phyloP scores from a whole-genome alignment of 2,329 filamentous ascomycete species.

The Xylaria arbuscula region DNA sequence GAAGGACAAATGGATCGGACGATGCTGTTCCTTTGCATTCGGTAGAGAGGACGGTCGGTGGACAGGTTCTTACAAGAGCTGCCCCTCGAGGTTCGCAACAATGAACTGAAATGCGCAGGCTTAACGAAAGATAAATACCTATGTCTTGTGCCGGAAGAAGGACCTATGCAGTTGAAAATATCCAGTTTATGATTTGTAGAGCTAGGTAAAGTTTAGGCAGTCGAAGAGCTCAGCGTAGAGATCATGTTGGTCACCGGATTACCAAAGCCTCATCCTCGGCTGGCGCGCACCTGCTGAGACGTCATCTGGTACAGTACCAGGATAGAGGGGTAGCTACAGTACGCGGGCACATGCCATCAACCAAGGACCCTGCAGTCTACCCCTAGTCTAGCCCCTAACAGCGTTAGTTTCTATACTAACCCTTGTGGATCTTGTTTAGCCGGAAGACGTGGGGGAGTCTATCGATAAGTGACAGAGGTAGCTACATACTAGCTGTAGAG shows the following conservation, averaged over 20 bases:
- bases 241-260: constrained; percentile 17
- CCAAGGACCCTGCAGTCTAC: constrained; percentile 2
- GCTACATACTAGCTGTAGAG: background rate
- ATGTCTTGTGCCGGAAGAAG: background rate
- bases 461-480: background rate
- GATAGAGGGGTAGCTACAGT: constrained; percentile 21
- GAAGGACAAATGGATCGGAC: background rate
- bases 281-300: constrained; percentile 4
- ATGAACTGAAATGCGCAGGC: background rate
- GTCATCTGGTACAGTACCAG: constrained; percentile 27
- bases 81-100: background rate
- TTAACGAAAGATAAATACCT: background rate
- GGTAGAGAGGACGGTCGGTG: too few relatives aligned
- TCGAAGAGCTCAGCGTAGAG: background rate
- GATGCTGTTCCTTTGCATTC: background rate
- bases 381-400: background rate
- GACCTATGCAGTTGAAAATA: background rate
- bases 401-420: background rate
- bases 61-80: background rate
- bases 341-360: constrained; percentile 14
- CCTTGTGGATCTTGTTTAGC: background rate
- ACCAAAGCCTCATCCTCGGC: background rate
- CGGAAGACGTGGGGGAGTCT: background rate
- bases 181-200: background rate
- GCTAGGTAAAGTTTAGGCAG: background rate